Evolutionary conservation across 257 asterid species (phyloP), one percentile per base, ranked within the genome.

Genomic region (Jaltomata sinuosa): DNA sequence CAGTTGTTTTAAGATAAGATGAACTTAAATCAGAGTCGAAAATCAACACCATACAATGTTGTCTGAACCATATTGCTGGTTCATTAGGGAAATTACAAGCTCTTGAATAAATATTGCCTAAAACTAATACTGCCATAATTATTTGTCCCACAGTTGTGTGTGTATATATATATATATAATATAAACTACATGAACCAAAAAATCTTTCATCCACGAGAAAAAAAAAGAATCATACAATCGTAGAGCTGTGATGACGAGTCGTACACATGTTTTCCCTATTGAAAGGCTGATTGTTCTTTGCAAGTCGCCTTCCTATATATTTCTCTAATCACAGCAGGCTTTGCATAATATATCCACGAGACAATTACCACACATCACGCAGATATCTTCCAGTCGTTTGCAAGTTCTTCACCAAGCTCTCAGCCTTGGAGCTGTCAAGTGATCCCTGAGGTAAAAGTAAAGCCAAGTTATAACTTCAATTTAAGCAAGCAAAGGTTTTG

Each of bases 341-440:
- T 9, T 34, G 74, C 36, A 79, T 29, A 67, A 72, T 31, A 74
- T n/a, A 40, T 53, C 76, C 42, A 5, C 25, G 15, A n/a, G 15
- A 36, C 53, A 45, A 59, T 94, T 83, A 95, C 98, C 98, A 95
- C 54, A 95, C 97, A 68, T 94, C 98, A 1, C 98, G 95, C 79
- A 95, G 88, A 65, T 95, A 95, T 82, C 98, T 92, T 83, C 98
- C 98, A 0, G 84, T 85, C 47, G 84, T 91, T 79, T 93, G 97
- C 83, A 95, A 93, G 89, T 93, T 95, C 92, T 95, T 95, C 91
- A 94, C 97, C 86, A 91, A 69, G 86, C 92, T 84, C 91, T 95
- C 98, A 5, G 98, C 93, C 90, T 89, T 87, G 6, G 98, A 84
- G 92, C 94, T 89, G 85, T 91, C 94, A 87, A 93, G 67, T 29